Evolutionary conservation across 2,329 filamentous ascomycete genomes (phyloP).

Genomic region (Botryotinia convoluta): DNA sequence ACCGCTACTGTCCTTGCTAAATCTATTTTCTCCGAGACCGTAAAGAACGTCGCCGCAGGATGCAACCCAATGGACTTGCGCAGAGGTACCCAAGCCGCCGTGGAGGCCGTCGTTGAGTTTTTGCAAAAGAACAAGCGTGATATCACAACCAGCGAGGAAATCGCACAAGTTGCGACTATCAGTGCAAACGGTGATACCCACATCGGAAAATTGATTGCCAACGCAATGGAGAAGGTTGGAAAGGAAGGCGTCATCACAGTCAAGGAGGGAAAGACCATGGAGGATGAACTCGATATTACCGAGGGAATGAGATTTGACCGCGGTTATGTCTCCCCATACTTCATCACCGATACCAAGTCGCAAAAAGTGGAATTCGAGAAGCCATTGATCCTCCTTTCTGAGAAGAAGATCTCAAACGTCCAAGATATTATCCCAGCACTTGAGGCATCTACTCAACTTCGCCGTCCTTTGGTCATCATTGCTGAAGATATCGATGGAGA

Average conservation of each 20-base stretch:
- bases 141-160: constrained; percentile 95
- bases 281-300: constrained; percentile 96
- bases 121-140: constrained; percentile 95
- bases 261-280: constrained; percentile 98
- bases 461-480: constrained; percentile 95
- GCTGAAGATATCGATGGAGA: constrained; percentile 99
- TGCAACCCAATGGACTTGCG: constrained; percentile 99
- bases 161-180: constrained; percentile 97
- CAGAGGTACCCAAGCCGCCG: constrained; percentile 93
- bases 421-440: constrained; percentile 98
- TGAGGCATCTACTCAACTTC: constrained; percentile 92
- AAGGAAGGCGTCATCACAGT: constrained; percentile 99
- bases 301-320: constrained; percentile 99
- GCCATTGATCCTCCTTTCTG: constrained; percentile 94
- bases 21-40: constrained; percentile 98
- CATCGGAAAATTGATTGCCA: constrained; percentile 93
- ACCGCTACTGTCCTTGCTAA: constrained; percentile 95
- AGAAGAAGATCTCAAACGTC: constrained; percentile 99
- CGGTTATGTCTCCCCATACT: constrained; percentile 97
- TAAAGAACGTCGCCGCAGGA: constrained; percentile 98
- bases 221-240: constrained; percentile 99
- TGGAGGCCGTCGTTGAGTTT: constrained; percentile 91
- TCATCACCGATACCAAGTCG: constrained; percentile 98
- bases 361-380: constrained; percentile 99
- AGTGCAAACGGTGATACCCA: constrained; percentile 95